A percentile compares a stretch with the other conserved stretches of the same genome.
phyloP scores from a whole-genome alignment of 495 filamentous ascomycete genomes.

The Daldinia grandis region DNA sequence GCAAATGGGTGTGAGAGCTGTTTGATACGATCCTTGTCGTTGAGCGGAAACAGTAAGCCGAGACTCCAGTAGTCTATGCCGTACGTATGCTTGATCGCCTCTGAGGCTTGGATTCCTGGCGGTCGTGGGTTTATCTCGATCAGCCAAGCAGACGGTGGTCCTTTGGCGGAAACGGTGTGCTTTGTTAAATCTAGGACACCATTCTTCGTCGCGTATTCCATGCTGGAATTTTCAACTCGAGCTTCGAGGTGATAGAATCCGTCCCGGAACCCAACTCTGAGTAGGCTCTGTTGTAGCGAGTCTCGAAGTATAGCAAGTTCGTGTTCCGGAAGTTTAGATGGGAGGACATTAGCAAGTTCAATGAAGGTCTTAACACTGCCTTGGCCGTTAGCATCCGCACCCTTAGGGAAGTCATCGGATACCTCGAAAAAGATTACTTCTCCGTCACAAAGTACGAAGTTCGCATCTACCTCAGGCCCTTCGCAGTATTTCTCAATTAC shows the following conservation, averaged over 20 bases:
- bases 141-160: neutral
- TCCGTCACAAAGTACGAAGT: neutral
- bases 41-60: neutral
- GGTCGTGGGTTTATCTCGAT: slow-evolving; percentile 1
- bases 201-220: neutral
- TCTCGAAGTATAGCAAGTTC: neutral
- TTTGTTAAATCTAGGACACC: neutral
- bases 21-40: neutral
- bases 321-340: neutral
- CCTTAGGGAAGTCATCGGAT: slow-evolving; percentile 1
- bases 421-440: neutral
- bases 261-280: neutral
- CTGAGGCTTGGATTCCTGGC: neutral
- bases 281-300: neutral
- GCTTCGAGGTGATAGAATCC: slow-evolving; percentile 1
- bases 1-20: neutral
- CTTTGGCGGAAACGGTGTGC: neutral
- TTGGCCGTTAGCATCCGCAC: neutral
- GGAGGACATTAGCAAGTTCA: neutral
- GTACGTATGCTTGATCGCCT: neutral
- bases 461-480: neutral
- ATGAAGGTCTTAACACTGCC: neutral
- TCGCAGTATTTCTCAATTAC: neutral
- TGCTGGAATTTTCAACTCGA: neutral
- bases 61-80: slow-evolving; percentile 3